Conservation (phyloP, 2,329 filamentous ascomycete genomes). For the Helminthosporium solani region DNA sequence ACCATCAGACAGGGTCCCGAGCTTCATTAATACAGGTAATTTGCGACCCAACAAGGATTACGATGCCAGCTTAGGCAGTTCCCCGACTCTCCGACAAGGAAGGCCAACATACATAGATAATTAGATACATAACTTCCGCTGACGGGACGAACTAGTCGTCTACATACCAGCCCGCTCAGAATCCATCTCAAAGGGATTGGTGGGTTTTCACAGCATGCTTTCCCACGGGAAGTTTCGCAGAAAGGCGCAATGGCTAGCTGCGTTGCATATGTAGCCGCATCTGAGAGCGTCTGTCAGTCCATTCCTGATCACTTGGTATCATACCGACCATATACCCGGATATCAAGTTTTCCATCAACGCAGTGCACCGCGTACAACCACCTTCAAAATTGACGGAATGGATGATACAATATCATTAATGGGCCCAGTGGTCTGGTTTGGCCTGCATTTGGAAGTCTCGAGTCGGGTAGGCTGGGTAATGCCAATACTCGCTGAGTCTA, state of each 20-base stretch:
- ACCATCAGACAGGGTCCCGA: not conserved
- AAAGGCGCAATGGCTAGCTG: not conserved
- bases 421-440: not conserved
- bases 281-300: conserved; percentile 8
- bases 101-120: too few species aligned
- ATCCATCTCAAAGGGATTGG: not conserved
- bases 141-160: too few species aligned
- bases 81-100: too few species aligned
- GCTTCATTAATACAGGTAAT: not conserved
- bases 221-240: not conserved
- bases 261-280: not conserved
- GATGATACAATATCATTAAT: not conserved
- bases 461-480: conserved; percentile 3
- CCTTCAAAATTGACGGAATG: not conserved
- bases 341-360: not conserved
- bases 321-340: not conserved
- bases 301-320: not conserved
- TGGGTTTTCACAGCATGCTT: not conserved
- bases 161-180: not conserved
- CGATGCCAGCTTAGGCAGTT: too few species aligned
- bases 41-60: not conserved
- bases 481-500: conserved; percentile 4
- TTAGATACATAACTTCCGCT: too few species aligned
- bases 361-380: not conserved
- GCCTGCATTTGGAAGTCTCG: not conserved